Percentiles rank a stretch among this genome's conserved stretches.
phyloP scores from a whole-genome alignment of 345 rosid species.

The Eucalyptus sideroxylon region DNA sequence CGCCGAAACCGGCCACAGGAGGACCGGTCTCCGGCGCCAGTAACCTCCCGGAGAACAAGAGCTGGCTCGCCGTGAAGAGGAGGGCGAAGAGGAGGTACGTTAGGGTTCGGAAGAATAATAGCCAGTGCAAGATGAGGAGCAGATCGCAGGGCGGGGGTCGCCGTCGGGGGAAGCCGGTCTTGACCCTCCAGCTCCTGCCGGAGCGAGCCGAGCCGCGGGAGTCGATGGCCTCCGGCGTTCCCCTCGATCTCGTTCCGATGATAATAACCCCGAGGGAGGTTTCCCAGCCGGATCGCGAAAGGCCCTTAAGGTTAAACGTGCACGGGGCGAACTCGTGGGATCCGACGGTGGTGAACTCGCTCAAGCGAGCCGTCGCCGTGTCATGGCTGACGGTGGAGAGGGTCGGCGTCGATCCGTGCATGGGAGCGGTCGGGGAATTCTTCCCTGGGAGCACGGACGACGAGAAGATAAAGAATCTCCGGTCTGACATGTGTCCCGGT shows the following conservation, averaged over 20 bases:
- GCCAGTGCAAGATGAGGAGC: background rate
- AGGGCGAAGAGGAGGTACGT: constrained; percentile 64
- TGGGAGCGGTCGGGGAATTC: constrained; percentile 1
- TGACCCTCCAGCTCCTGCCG: constrained; percentile 52
- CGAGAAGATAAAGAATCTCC: constrained; percentile 34
- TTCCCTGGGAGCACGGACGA: constrained; percentile 18
- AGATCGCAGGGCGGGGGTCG: background rate
- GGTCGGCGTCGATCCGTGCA: constrained; percentile 39
- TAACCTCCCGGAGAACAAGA: background rate
- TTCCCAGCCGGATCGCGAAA: background rate
- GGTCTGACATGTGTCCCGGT: constrained; percentile 60
- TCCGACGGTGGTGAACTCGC: constrained; percentile 6
- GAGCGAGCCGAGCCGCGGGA: constrained; percentile 9
- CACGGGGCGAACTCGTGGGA: background rate
- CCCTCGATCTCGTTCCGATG: background rate
- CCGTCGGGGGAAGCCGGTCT: background rate
- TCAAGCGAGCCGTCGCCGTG: constrained; percentile 5
- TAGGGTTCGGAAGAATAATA: constrained; percentile 39
- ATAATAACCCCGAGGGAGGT: background rate
- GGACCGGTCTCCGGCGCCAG: background rate
- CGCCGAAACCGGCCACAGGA: constrained; percentile 55
- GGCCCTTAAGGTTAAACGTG: background rate
- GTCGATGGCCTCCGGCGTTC: background rate
- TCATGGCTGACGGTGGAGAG: constrained; percentile 55
- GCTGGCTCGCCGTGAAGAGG: constrained; percentile 2